Conservation (phyloP, 306 rosid genomes). For the Amphicarpaea edgeworthii region DNA sequence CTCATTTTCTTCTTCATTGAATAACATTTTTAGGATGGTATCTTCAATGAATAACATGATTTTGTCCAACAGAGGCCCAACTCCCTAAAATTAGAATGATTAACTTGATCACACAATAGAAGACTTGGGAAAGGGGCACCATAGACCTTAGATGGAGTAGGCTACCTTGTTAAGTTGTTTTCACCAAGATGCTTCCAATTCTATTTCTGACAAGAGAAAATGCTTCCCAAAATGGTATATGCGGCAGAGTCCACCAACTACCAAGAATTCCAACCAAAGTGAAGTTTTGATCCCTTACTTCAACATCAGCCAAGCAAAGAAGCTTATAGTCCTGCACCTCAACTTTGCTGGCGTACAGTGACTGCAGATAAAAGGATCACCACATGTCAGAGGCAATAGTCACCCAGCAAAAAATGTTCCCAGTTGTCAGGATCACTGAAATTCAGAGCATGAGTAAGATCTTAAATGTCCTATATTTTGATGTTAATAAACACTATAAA, state of each 20-base stretch:
- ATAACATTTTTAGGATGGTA: not conserved
- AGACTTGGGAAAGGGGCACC: constrained; percentile 8
- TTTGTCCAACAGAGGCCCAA: constrained; percentile 10
- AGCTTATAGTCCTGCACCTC: constrained; percentile 80
- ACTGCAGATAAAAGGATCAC: constrained; percentile 55
- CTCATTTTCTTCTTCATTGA: not conserved
- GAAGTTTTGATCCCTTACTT: constrained; percentile 59
- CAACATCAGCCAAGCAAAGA: constrained; percentile 70
- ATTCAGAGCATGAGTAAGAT: not conserved
- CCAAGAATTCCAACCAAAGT: constrained; percentile 80
- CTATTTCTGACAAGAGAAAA: constrained; percentile 48
- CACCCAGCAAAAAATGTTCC: constrained; percentile 18
- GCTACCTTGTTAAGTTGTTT: constrained; percentile 31
- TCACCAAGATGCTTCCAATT: constrained; percentile 42
- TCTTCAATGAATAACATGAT: not conserved
- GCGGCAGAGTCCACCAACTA: constrained; percentile 77
- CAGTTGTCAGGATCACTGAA: constrained; percentile 11
- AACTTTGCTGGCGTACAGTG: constrained; percentile 72
- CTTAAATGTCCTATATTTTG: not conserved
- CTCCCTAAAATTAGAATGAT: not conserved
- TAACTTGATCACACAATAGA: not conserved
- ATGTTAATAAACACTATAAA: not conserved
- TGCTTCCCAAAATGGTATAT: constrained; percentile 35
- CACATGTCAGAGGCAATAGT: constrained; percentile 30
- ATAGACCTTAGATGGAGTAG: not conserved